phyloP scores from a whole-genome alignment of 768 basidiomycete genomes.

The Russula sp. region DNA sequence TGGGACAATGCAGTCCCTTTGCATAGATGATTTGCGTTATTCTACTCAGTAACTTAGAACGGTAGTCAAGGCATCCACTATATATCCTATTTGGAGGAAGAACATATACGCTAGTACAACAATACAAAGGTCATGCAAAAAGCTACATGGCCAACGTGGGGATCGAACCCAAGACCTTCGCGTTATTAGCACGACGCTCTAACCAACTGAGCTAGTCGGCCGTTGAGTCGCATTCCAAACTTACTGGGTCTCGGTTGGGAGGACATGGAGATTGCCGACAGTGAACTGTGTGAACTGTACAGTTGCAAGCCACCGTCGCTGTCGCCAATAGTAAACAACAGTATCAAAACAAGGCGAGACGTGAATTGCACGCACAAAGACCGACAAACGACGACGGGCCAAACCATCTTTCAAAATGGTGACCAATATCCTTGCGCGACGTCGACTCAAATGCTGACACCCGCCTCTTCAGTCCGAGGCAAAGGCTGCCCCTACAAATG shows the following conservation, averaged over 20 bases:
- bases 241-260: background rate
- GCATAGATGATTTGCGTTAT: too few species aligned
- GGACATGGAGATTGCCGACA: background rate
- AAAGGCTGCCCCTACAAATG: slow-evolving; percentile 84
- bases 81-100: too few species aligned
- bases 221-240: slow-evolving; percentile 21
- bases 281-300: background rate
- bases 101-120: too few species aligned
- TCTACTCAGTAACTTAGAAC: too few species aligned
- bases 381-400: background rate
- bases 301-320: background rate
- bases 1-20: too few species aligned
- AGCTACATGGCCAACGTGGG: slow-evolving; percentile 24
- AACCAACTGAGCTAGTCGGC: slow-evolving; percentile 93
- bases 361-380: background rate
- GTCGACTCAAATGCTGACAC: background rate
- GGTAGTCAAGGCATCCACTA: too few species aligned
- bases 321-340: background rate
- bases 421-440: background rate
- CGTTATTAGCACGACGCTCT: slow-evolving; percentile 82
- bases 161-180: slow-evolving; percentile 29
- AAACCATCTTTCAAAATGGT: slow-evolving; percentile 5
- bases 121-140: background rate
- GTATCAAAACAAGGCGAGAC: too few species aligned
- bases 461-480: slow-evolving; percentile 58